Percentiles rank a stretch among this genome's conserved stretches.
phyloP scores from a whole-genome alignment of 2,329 filamentous ascomycete genomes.

The Paecilomyces fulvus region DNA sequence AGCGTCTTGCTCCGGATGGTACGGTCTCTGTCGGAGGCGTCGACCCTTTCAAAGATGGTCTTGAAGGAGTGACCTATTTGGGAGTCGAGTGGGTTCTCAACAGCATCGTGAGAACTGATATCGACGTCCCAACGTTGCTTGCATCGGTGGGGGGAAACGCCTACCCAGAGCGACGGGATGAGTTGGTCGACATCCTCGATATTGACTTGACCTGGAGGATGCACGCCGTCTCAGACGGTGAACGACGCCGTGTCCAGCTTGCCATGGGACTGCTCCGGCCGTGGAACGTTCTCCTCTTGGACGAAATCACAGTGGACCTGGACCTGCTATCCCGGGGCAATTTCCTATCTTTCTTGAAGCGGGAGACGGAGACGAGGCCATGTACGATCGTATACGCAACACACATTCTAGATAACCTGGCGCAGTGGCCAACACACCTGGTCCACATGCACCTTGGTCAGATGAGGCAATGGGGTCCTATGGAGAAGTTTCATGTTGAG shows the following conservation, averaged over 20 bases:
- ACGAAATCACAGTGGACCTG: conserved; percentile 95
- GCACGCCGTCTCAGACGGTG: conserved; percentile 90
- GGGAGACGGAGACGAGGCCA: conserved; percentile 69
- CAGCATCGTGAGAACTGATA: conserved; percentile 89
- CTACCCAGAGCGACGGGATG: conserved; percentile 73
- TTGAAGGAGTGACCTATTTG: conserved; percentile 94
- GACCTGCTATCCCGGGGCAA: conserved; percentile 77
- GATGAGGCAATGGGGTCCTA: conserved; percentile 76
- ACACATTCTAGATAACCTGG: conserved; percentile 91
- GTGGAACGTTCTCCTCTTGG: conserved; percentile 83
- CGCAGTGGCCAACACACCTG: conserved; percentile 88
- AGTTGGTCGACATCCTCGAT: conserved; percentile 80
- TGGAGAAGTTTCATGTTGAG: conserved; percentile 58
- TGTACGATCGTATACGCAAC: conserved; percentile 97
- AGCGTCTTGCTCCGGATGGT: conserved; percentile 73
- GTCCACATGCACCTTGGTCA: conserved; percentile 90
- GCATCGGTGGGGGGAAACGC: conserved; percentile 76
- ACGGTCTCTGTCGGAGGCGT: conserved; percentile 71
- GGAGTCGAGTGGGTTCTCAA: conserved; percentile 98
- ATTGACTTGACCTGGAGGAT: conserved; percentile 90
- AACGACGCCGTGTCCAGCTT: conserved; percentile 82
- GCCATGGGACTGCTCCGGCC: conserved; percentile 91
- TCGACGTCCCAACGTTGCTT: conserved; percentile 80
- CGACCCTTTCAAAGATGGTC: conserved; percentile 82
- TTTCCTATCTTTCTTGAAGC: conserved; percentile 78